phyloP scores from a whole-genome alignment of 768 basidiomycete genomes.

The Podaxis sp. region DNA sequence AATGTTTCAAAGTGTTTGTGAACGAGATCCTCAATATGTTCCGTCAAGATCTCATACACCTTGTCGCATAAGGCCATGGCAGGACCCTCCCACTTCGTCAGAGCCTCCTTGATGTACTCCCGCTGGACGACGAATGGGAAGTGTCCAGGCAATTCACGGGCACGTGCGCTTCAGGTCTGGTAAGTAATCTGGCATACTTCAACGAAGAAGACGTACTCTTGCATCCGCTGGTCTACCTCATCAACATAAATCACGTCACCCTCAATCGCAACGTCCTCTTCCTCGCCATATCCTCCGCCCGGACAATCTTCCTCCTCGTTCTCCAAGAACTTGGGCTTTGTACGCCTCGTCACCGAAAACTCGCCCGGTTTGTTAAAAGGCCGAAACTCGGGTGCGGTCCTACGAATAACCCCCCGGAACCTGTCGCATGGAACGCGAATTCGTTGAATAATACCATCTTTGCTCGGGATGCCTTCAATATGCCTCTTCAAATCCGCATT shows the following conservation, averaged over 20 bases:
- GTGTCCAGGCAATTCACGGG: constrained; percentile 67
- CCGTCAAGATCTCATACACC: constrained; percentile 34
- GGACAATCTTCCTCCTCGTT: constrained; percentile 24
- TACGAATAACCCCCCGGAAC: constrained; percentile 48
- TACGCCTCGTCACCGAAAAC: constrained; percentile 11
- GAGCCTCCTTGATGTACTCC: constrained; percentile 43
- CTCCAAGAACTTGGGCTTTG: constrained; percentile 20
- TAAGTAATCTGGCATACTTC: constrained; percentile 17
- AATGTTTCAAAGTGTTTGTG: constrained; percentile 47
- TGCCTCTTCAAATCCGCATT: constrained; percentile 38
- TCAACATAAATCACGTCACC: constrained; percentile 21
- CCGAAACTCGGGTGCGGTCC: constrained; percentile 56
- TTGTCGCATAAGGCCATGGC: constrained; percentile 41
- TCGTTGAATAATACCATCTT: constrained; percentile 51
- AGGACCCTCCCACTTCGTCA: constrained; percentile 48
- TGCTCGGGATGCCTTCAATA: constrained; percentile 52
- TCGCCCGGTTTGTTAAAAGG: constrained; percentile 35
- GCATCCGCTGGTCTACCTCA: constrained; percentile 21
- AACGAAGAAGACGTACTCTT: constrained; percentile 15
- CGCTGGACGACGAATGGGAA: constrained; percentile 64
- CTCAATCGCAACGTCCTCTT: neutral
- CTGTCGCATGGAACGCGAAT: constrained; percentile 47
- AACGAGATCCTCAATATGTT: constrained; percentile 42
- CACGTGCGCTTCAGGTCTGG: constrained; percentile 56
- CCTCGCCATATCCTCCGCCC: constrained; percentile 11